Evolutionary conservation across 2,329 filamentous ascomycete genomes (phyloP).

Genomic region (Hypocrella siamensis): DNA sequence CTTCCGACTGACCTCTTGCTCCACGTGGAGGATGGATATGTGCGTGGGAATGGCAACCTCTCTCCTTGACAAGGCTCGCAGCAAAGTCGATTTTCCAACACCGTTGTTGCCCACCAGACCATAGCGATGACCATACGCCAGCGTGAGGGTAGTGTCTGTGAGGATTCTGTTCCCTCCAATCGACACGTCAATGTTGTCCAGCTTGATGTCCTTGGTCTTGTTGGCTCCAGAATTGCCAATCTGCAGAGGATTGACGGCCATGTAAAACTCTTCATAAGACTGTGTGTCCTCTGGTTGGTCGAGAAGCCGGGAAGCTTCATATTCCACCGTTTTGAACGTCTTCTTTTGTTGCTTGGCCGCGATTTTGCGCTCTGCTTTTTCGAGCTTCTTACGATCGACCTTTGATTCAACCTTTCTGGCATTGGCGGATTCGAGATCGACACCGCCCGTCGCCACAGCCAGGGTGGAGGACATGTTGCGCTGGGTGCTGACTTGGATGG

Average conservation of each 20-base stretch:
- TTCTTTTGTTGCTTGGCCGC: constrained; percentile 98
- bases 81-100: constrained; percentile 93
- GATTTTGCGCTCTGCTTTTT: constrained; percentile 96
- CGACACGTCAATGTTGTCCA: constrained; percentile 89
- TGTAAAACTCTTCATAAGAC: constrained; percentile 98
- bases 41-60: constrained; percentile 91
- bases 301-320: constrained; percentile 83
- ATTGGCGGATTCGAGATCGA: constrained; percentile 90
- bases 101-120: constrained; percentile 98
- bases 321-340: constrained; percentile 94
- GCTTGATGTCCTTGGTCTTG: constrained; percentile 98
- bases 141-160: constrained; percentile 75
- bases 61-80: constrained; percentile 80
- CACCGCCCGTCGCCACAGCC: constrained; percentile 65
- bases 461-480: constrained; percentile 93
- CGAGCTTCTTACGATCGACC: constrained; percentile 96
- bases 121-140: constrained; percentile 87
- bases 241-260: constrained; percentile 96
- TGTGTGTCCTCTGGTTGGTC: constrained; percentile 69
- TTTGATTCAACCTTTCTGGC: constrained; percentile 89
- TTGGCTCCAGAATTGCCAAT: constrained; percentile 53
- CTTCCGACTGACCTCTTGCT: constrained; percentile 87
- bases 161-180: constrained; percentile 82
- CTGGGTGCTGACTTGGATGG: constrained; percentile 85
- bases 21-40: constrained; percentile 96